These are phyloP conservation scores for Phialophora expanda DNA, from an alignment of 2,329 filamentous ascomycete genomes.

Conservation along the genomic window DNA sequence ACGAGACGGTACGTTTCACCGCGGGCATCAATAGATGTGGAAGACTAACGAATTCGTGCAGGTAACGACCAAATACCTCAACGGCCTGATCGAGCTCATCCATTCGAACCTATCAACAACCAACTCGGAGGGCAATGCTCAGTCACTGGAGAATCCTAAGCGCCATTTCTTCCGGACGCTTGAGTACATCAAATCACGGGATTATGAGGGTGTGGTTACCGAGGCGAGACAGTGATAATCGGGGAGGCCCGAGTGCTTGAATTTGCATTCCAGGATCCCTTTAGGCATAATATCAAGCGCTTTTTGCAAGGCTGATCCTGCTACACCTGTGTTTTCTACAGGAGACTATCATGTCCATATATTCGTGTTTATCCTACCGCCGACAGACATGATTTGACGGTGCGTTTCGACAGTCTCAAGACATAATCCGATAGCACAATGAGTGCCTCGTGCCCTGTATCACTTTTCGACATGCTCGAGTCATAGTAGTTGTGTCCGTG, in stretches of 20 bases:
- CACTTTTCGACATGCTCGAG: too few species aligned
- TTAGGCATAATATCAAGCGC: neutral
- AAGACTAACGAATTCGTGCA: conserved; percentile 43
- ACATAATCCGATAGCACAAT: neutral
- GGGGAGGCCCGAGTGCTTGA: neutral
- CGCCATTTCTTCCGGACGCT: conserved; percentile 94
- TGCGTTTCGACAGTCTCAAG: neutral
- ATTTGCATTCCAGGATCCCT: neutral
- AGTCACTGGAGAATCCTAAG: conserved; percentile 81
- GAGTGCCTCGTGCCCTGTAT: neutral
- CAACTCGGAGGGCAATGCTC: conserved; percentile 41
- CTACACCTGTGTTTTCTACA: neutral
- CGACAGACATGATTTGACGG: neutral
- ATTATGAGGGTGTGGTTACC: conserved; percentile 89
- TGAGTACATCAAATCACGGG: conserved; percentile 87
- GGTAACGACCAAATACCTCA: conserved; percentile 96
- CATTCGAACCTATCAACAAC: conserved; percentile 86
- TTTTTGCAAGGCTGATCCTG: neutral
- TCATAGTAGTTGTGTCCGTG: too few species aligned
- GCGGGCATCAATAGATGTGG: neutral
- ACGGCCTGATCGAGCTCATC: conserved; percentile 96
- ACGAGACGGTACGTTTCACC: conserved; percentile 74
- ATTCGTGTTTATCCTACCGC: neutral
- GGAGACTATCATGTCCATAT: neutral
- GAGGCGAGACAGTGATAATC: conserved; percentile 55